Evolutionary conservation across 208 protist species (phyloP).

Genomic region (Entamoeba moshkovskii): DNA sequence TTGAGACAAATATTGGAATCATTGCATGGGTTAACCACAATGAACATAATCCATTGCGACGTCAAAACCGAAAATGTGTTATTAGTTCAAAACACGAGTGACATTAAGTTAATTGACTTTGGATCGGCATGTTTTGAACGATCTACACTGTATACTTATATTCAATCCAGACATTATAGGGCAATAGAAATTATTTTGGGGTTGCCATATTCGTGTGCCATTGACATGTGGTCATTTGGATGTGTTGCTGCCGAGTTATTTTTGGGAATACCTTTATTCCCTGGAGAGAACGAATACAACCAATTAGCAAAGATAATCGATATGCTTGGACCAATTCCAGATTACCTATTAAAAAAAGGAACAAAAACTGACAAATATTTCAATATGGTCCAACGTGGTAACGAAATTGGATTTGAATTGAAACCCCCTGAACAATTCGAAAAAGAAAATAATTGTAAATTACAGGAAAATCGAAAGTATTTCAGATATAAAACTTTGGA

Average conservation of each 20-base stretch:
- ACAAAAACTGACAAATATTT: neutral
- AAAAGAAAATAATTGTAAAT: slow-evolving; percentile 20
- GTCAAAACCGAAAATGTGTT: slow-evolving; percentile 62
- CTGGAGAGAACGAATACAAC: slow-evolving; percentile 45
- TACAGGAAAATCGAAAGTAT: slow-evolving; percentile 35
- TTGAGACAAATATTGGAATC: slow-evolving; percentile 30
- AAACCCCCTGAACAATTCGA: slow-evolving; percentile 14
- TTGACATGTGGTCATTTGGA: slow-evolving; percentile 53
- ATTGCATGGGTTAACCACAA: slow-evolving; percentile 3
- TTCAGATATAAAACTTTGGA: slow-evolving; percentile 39
- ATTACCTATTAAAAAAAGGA: neutral
- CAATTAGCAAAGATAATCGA: slow-evolving; percentile 42
- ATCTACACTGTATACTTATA: slow-evolving; percentile 65
- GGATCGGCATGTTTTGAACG: slow-evolving; percentile 42
- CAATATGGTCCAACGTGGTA: slow-evolving; percentile 9
- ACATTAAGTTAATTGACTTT: slow-evolving; percentile 5
- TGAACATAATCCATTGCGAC: slow-evolving; percentile 47
- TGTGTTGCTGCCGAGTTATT: slow-evolving; percentile 51
- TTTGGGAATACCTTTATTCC: slow-evolving; percentile 49
- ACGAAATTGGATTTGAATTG: neutral
- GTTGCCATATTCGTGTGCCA: slow-evolving; percentile 27
- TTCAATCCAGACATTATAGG: slow-evolving; percentile 76
- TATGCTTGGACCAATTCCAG: slow-evolving; percentile 30
- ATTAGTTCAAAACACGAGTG: slow-evolving; percentile 17
- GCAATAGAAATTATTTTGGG: slow-evolving; percentile 69